Evolutionary conservation across 176 grass and related monocot species (phyloP).

Genomic region (Puccinellia tenuiflora): DNA sequence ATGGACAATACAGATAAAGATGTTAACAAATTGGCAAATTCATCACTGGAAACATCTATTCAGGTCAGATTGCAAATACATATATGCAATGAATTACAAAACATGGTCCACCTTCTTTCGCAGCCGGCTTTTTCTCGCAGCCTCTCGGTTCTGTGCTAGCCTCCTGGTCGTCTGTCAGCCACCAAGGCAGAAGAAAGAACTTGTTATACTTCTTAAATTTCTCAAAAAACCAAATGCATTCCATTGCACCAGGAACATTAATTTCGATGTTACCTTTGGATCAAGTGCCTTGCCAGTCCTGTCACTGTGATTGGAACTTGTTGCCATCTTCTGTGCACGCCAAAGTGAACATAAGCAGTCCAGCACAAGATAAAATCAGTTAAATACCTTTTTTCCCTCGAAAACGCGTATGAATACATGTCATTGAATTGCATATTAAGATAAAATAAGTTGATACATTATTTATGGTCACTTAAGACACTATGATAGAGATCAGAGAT

Average conservation of each 20-base stretch:
- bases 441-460: neutral
- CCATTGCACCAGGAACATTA: neutral
- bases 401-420: neutral
- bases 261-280: conserved; percentile 41
- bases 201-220: neutral
- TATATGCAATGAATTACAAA: neutral
- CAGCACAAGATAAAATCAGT: neutral
- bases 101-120: conserved; percentile 61
- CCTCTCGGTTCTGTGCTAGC: conserved; percentile 89
- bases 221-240: neutral
- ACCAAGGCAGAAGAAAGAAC: neutral
- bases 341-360: neutral
- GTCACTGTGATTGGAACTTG: conserved; percentile 32
- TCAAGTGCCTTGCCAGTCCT: conserved; percentile 55
- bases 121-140: conserved; percentile 81
- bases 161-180: conserved; percentile 54
- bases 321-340: conserved; percentile 48
- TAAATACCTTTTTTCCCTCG: neutral
- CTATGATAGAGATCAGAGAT: neutral
- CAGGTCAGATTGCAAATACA: neutral
- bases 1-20: neutral
- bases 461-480: neutral
- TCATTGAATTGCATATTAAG: neutral
- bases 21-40: conserved; percentile 11
- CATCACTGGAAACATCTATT: neutral